phyloP scores from a whole-genome alignment of 345 rosid genomes.

The Psidium friedrichsthalianum region DNA sequence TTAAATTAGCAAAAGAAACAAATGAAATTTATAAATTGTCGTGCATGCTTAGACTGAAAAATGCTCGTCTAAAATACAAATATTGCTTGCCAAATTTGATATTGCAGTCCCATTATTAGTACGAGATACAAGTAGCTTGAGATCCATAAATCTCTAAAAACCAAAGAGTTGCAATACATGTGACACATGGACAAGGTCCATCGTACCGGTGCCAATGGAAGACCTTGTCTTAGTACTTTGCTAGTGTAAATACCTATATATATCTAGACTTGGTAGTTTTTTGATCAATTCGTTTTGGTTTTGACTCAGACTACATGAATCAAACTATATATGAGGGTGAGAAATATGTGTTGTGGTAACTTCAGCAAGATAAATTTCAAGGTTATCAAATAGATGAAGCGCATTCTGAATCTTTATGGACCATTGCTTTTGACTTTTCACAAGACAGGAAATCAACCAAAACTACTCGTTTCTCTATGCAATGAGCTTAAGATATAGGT shows the following conservation, averaged over 20 bases:
- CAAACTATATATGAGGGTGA: not conserved
- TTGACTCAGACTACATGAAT: not conserved
- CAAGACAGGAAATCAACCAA: not conserved
- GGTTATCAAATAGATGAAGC: not conserved
- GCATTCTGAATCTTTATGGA: not conserved
- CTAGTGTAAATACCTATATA: not conserved
- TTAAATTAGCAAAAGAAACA: not conserved
- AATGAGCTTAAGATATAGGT: not conserved
- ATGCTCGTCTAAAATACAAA: not conserved
- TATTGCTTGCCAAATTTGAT: not conserved
- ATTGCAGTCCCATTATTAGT: not conserved
- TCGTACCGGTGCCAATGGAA: not conserved
- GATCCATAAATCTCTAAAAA: not conserved
- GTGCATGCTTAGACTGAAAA: not conserved
- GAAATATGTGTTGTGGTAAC: not conserved
- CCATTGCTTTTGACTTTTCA: not conserved
- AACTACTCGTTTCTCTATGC: not conserved
- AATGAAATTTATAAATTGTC: not conserved
- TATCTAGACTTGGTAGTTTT: not conserved
- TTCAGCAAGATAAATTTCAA: not conserved
- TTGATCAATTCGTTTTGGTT: not conserved
- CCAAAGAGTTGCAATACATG: not conserved
- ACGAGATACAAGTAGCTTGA: not conserved
- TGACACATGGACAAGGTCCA: not conserved
- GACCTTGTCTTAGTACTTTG: not conserved